Evolutionary conservation across 176 grass and related monocot species (phyloP), one percentile per base, ranked within the genome.

Genomic region (Avena insularis): DNA sequence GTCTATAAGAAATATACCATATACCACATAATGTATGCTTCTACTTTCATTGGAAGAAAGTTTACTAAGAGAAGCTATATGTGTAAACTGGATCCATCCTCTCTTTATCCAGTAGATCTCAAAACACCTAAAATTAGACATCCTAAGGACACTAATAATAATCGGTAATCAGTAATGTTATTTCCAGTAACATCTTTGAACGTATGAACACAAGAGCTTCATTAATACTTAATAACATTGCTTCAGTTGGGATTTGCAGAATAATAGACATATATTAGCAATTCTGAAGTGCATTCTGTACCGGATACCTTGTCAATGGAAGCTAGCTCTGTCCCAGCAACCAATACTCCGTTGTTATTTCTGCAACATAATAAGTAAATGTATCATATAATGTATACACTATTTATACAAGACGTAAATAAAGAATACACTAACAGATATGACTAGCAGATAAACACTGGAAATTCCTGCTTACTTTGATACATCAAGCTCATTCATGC

Each of bases 281-380:
- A 82, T 58, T 21, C 56, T 19, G 36, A 83, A 88, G 55, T 48
- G 62, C 40, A 85, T 78, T 77, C 64, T 35, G 9, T 73, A 90
- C 66, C 2, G 83, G 54, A 76, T 94, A 99, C 97, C 97, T 99
- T 91, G 85, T 99, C 94, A 92, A 99, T 93, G 46, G 97, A 96
- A 83, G 90, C 86, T 83, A 94, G 86, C 16, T 93, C 91, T 66
- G 53, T 88, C 43, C 78, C 65, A 70, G 84, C 71, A 76, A 78
- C 58, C 48, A 85, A 61, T 14, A 80, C 78, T 90, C 75, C 53
- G 64, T 78, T 25, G 29, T 86, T 90, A 83, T 89, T 88, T 82
- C 92, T 99, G 69, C 67, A 79, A 73, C 63, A 38, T 77, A 84
- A 64, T 82, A 77, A 71, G 59, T 13, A 78, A 54, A 92, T 70